Conservation (phyloP, 805 yeast genomes). For the Schizosaccharomyces octosporus region DNA sequence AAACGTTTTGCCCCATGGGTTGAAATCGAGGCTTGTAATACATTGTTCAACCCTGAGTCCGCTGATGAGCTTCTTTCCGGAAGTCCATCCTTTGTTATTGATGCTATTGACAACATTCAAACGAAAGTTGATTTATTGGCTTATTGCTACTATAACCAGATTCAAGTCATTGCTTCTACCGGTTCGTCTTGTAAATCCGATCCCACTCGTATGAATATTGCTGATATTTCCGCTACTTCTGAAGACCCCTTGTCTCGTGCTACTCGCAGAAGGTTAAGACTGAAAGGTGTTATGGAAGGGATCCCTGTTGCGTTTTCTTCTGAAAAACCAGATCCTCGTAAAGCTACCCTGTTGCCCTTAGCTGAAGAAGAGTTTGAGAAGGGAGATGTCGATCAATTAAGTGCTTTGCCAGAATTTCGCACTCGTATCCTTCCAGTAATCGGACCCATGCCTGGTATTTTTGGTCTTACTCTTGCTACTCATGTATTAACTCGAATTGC, state of each 20-base stretch:
- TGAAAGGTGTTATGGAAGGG: conserved; percentile 47
- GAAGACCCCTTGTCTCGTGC: conserved; percentile 84
- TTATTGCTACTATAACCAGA: conserved; percentile 33
- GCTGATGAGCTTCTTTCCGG: conserved; percentile 37
- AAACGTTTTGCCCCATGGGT: conserved; percentile 81
- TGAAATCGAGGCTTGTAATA: conserved; percentile 49
- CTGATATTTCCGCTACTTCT: conserved; percentile 69
- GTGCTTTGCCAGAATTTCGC: conserved; percentile 71
- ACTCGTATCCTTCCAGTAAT: conserved; percentile 86
- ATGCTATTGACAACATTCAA: conserved; percentile 89
- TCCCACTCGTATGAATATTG: conserved; percentile 70
- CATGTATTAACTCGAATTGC: conserved; percentile 54
- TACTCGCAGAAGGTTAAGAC: conserved; percentile 62
- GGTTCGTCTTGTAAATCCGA: conserved; percentile 96
- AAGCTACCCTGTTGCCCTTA: conserved; percentile 67
- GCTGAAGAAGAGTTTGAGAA: conserved; percentile 56
- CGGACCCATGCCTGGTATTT: conserved; percentile 92
- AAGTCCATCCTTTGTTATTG: conserved; percentile 58
- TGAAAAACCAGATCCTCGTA: conserved; percentile 89
- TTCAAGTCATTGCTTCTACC: conserved; percentile 70
- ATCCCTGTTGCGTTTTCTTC: conserved; percentile 79
- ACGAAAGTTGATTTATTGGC: conserved; percentile 81
- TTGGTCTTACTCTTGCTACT: conserved; percentile 76
- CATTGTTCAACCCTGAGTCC: conserved; percentile 42
- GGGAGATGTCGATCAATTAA: conserved; percentile 67